Conservation (phyloP, 1,284 basidiomycete species). For the Papiliotrema laurentii region DNA sequence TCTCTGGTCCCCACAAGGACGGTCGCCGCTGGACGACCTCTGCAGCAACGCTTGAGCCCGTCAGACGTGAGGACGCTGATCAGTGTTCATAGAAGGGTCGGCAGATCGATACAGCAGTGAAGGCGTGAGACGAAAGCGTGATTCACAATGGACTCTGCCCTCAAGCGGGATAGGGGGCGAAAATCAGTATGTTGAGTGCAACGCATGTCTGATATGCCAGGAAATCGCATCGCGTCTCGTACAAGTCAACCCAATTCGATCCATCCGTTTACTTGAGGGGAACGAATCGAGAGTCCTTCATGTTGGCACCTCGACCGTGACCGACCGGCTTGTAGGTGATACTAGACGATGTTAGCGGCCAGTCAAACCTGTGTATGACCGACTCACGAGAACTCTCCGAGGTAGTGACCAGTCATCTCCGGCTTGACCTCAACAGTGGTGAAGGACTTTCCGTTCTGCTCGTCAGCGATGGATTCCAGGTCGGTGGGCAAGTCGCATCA, state of each 20-base stretch:
- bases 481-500: too few species aligned
- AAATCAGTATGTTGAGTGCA: neutral
- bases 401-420: slow-evolving; percentile 99
- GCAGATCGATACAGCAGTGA: too few species aligned
- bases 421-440: slow-evolving; percentile 99
- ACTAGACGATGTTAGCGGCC: slow-evolving; percentile 32
- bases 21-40: too few species aligned
- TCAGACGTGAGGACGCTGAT: too few species aligned
- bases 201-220: slow-evolving; percentile 1
- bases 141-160: too few species aligned
- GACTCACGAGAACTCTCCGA: slow-evolving; percentile 69
- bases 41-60: too few species aligned
- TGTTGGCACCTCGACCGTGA: slow-evolving; percentile 92
- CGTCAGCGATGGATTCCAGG: neutral
- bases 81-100: too few species aligned
- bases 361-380: neutral
- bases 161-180: neutral
- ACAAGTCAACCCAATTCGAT: slow-evolving; percentile 13
- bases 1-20: too few species aligned
- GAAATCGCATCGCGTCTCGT: slow-evolving; percentile 14
- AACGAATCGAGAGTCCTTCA: slow-evolving; percentile 63
- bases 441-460: slow-evolving; percentile 67
- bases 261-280: slow-evolving; percentile 55
- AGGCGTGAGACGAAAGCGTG: too few species aligned
- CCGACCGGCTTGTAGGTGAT: slow-evolving; percentile 98